These are phyloP conservation scores for Hymenoscyphus fraxineus DNA, from an alignment of 2,329 filamentous ascomycete genomes.

Conservation along the genomic window DNA sequence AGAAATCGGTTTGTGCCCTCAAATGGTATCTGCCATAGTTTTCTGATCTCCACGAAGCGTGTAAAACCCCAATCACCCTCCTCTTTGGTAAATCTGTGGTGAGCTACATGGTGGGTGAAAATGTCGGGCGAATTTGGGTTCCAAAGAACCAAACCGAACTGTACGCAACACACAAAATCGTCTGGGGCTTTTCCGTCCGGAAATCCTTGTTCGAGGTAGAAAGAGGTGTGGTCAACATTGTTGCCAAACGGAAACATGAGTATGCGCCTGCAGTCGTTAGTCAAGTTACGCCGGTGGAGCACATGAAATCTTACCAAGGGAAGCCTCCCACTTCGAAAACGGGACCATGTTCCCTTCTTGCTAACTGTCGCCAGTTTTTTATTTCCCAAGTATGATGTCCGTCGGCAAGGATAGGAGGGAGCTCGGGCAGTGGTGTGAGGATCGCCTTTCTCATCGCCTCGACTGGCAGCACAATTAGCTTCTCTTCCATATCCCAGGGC, in stretches of 20 bases:
- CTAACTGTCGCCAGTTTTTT: conserved; percentile 71
- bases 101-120: conserved; percentile 75
- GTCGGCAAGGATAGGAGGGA: conserved; percentile 77
- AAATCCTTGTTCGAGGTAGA: conserved; percentile 95
- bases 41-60: conserved; percentile 84
- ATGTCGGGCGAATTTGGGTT: conserved; percentile 90
- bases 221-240: conserved; percentile 86
- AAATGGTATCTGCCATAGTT: conserved; percentile 76
- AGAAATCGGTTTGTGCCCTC: conserved; percentile 66
- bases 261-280: conserved; percentile 64
- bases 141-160: conserved; percentile 91
- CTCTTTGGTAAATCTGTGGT: conserved; percentile 92
- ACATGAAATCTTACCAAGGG: conserved; percentile 63
- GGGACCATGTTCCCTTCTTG: conserved; percentile 82
- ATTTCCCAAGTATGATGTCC: conserved; percentile 81
- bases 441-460: conserved; percentile 82
- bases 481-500: neutral
- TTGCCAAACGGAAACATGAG: conserved; percentile 95
- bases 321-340: conserved; percentile 80
- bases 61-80: conserved; percentile 99
- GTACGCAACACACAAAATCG: conserved; percentile 94
- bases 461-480: conserved; percentile 45
- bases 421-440: conserved; percentile 67
- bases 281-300: conserved; percentile 6
- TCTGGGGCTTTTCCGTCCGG: conserved; percentile 72